Percentiles rank a stretch among this genome's conserved stretches.
Evolutionary conservation across 2,329 filamentous ascomycete species (phyloP).

Genomic region (Colletotrichum incanum): DNA sequence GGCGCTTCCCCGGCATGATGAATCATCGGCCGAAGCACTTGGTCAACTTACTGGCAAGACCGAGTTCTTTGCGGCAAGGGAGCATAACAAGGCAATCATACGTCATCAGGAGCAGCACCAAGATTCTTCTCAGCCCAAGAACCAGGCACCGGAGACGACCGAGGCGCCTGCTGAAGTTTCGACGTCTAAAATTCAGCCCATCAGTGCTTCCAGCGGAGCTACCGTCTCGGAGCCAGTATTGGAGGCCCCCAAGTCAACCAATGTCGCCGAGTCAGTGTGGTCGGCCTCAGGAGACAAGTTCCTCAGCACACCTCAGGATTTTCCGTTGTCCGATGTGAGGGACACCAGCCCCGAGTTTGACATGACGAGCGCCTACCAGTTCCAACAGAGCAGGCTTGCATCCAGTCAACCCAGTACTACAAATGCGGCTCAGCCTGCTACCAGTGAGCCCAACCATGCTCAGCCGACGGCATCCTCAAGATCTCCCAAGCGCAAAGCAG

Average conservation of each 20-base stretch:
- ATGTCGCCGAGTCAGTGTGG: conserved; percentile 34
- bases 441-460: not conserved
- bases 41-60: conserved; percentile 56
- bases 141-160: not conserved
- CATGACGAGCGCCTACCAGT: conserved; percentile 43
- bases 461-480: not conserved
- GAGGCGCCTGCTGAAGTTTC: not conserved
- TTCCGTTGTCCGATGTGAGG: not conserved
- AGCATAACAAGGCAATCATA: conserved; percentile 51
- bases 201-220: not conserved
- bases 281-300: conserved; percentile 35
- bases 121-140: not conserved
- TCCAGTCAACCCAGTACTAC: not conserved
- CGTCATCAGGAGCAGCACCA: not conserved
- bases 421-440: not conserved
- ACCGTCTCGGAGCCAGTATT: too few species aligned
- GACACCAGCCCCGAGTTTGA: conserved; percentile 39
- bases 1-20: conserved; percentile 6
- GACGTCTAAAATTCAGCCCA: not conserved
- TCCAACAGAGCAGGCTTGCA: conserved; percentile 42
- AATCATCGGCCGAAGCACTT: conserved; percentile 48
- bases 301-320: conserved; percentile 30
- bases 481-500: conserved; percentile 52
- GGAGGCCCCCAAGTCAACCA: conserved; percentile 22
- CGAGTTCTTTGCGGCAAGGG: conserved; percentile 59